A percentile compares a stretch with the other conserved stretches of the same genome.
Evolutionary conservation across 495 filamentous ascomycete species (phyloP).

Genomic region (Cercophora sp.): DNA sequence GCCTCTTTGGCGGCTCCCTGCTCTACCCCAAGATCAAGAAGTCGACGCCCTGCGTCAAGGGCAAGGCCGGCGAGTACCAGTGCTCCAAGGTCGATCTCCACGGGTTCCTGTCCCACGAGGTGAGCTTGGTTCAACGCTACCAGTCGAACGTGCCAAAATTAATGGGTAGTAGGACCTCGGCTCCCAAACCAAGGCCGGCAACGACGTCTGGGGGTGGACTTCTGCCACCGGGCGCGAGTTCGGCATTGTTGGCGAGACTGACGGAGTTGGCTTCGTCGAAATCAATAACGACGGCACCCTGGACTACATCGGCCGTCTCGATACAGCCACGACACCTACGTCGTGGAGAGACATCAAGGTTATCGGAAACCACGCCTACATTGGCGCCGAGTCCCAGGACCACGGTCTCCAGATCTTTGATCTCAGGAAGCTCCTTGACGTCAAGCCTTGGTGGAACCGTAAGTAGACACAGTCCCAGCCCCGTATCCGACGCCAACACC

Average conservation of each 20-base stretch:
- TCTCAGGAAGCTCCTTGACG: conserved; percentile 33
- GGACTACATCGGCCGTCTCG: conserved; percentile 45
- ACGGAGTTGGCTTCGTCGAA: conserved; percentile 29
- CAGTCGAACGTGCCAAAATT: too few species aligned
- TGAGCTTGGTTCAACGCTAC: too few species aligned
- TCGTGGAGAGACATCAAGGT: conserved; percentile 46
- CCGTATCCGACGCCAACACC: too few species aligned
- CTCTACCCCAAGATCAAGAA: conserved; percentile 3
- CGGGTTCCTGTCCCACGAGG: conserved; percentile 38
- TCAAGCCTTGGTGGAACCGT: conserved; percentile 19
- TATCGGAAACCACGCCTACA: conserved; percentile 39
- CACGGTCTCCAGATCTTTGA: conserved; percentile 49
- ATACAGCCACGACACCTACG: conserved; percentile 26
- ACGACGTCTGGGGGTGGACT: conserved; percentile 48
- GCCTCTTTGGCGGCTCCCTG: background rate
- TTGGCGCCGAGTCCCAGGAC: conserved; percentile 40
- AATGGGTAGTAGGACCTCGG: too few species aligned
- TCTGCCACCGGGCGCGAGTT: conserved; percentile 43
- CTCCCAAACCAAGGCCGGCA: conserved; percentile 20
- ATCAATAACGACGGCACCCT: conserved; percentile 38
- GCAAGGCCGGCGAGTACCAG: conserved; percentile 15
- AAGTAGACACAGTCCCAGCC: too few species aligned
- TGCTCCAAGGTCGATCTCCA: conserved; percentile 48
- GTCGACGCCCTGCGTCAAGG: conserved; percentile 1
- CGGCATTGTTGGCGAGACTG: conserved; percentile 45